Conservation (phyloP, 1,284 basidiomycete genomes). For the Cutaneotrichosporon curvatum region DNA sequence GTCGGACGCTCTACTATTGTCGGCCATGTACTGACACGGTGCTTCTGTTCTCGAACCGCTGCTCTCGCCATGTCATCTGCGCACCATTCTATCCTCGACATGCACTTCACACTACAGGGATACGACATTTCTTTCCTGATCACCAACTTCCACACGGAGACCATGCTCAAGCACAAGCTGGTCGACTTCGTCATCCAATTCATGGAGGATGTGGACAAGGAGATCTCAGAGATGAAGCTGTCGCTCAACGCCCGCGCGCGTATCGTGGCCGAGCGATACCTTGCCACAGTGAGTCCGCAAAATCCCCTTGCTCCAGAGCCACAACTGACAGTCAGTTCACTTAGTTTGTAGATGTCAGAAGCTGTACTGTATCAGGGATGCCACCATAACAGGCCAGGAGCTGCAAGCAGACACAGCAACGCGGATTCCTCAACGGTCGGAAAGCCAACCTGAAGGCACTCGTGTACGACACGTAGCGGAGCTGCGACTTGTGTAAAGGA, state of each 20-base stretch:
- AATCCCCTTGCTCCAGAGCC: background rate
- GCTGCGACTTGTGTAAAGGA: no score
- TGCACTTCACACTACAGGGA: conserved; percentile 53
- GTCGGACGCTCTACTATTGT: conserved; percentile 25
- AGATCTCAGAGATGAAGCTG: conserved; percentile 57
- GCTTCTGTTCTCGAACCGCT: no score
- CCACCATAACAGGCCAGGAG: conserved; percentile 3
- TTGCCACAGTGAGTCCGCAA: conserved; percentile 42
- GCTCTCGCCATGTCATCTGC: no score
- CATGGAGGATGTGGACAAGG: conserved; percentile 85
- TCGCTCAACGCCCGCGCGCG: conserved; percentile 89
- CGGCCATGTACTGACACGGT: background rate
- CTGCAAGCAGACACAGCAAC: background rate
- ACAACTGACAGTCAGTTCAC: conserved; percentile 9
- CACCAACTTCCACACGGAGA: conserved; percentile 92
- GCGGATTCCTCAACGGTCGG: no score
- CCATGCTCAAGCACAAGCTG: conserved; percentile 98
- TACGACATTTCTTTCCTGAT: conserved; percentile 99
- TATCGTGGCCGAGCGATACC: conserved; percentile 76
- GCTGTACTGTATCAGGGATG: conserved; percentile 19
- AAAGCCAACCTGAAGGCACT: no score
- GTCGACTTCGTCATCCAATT: conserved; percentile 99
- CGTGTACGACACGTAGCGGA: no score
- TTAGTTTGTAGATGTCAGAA: conserved; percentile 15
- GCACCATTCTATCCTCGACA: background rate